Evolutionary conservation across 768 basidiomycete species (phyloP).

Genomic region (Agrocybe pediades): DNA sequence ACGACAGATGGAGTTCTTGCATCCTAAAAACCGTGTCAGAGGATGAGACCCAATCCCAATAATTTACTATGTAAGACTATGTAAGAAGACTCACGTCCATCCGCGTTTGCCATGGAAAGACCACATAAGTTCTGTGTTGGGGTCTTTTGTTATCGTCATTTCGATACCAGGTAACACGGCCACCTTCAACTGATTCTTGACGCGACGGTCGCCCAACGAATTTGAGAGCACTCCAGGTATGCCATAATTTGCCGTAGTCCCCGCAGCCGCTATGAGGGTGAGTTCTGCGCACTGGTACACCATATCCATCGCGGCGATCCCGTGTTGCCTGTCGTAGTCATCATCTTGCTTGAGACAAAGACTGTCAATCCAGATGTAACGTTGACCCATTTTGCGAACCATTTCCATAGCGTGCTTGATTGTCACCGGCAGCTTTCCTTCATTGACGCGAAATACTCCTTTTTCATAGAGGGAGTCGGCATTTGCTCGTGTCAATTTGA

Average conservation of each 20-base stretch:
- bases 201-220: not conserved
- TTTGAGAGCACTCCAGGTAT: not conserved
- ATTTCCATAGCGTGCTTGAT: conserved; percentile 6
- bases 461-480: not conserved
- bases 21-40: not conserved
- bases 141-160: not conserved
- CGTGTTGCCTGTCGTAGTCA: not conserved
- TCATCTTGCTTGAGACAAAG: conserved; percentile 7
- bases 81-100: not conserved
- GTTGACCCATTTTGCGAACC: conserved; percentile 1
- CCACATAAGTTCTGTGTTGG: not conserved
- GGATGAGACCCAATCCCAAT: not conserved
- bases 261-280: conserved; percentile 1
- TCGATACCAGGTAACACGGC: not conserved
- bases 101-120: not conserved
- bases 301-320: conserved; percentile 7
- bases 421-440: not conserved
- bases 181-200: not conserved
- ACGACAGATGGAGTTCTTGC: conserved; percentile 1
- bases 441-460: not conserved
- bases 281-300: conserved; percentile 2
- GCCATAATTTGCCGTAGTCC: conserved; percentile 2
- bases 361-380: conserved; percentile 7
- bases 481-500: not conserved
- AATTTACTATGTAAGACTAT: not conserved